These are phyloP conservation scores for Aspergillus sp. DNA, from an alignment of 2,329 filamentous ascomycete genomes.

Conservation along the genomic window DNA sequence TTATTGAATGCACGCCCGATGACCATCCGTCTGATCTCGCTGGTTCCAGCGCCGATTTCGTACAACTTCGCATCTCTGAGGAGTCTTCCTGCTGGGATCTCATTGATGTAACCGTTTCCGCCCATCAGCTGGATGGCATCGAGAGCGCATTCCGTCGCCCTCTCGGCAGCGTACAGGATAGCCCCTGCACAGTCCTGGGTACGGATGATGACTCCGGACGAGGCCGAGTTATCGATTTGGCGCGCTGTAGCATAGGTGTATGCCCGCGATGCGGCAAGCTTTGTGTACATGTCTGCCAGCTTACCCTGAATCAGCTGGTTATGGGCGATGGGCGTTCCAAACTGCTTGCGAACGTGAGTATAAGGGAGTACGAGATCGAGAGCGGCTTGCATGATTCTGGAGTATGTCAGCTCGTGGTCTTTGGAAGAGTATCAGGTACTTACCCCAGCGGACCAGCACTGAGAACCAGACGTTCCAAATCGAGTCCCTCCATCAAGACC, in stretches of 20 bases:
- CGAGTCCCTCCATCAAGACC: conserved; percentile 93
- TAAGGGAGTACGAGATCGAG: conserved; percentile 86
- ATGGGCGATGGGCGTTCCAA: conserved; percentile 78
- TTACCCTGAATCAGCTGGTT: conserved; percentile 93
- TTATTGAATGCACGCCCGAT: conserved; percentile 91
- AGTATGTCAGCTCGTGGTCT: background rate
- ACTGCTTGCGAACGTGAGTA: conserved; percentile 84
- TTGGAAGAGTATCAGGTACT: conserved; percentile 1
- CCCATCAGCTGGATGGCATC: conserved; percentile 91
- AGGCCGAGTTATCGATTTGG: conserved; percentile 71
- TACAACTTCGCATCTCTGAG: conserved; percentile 79
- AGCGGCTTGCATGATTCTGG: conserved; percentile 80
- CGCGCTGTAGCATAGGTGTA: conserved; percentile 85
- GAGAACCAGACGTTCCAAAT: conserved; percentile 88
- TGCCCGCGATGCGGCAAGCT: conserved; percentile 75
- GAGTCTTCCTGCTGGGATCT: conserved; percentile 84
- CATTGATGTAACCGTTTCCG: conserved; percentile 94
- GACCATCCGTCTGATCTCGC: conserved; percentile 89
- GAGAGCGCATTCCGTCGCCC: conserved; percentile 76
- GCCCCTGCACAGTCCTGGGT: conserved; percentile 94
- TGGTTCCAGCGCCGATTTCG: conserved; percentile 95
- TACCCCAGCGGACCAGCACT: conserved; percentile 82
- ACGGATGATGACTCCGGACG: conserved; percentile 50
- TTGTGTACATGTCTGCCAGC: conserved; percentile 96
- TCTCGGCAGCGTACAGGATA: conserved; percentile 88